These are phyloP conservation scores for Mycena floridula DNA, from an alignment of 768 basidiomycete genomes.

Conservation along the genomic window DNA sequence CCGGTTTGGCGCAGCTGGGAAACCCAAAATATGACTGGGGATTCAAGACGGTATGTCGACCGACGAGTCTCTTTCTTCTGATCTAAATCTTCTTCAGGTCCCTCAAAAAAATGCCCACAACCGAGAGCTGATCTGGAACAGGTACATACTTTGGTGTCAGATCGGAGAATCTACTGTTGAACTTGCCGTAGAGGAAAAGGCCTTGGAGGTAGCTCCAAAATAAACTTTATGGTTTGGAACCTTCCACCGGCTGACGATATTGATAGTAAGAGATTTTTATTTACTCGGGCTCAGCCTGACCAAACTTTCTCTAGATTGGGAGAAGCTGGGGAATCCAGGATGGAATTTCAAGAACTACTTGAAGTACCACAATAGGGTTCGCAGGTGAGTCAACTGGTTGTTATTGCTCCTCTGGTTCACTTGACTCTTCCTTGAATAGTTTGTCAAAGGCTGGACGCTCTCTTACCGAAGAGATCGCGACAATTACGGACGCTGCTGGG, in stretches of 20 bases:
- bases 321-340: conserved; percentile 45
- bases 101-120: not conserved
- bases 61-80: not conserved
- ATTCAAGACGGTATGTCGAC: not conserved
- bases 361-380: conserved; percentile 30
- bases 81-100: not conserved
- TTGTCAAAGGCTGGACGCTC: no score
- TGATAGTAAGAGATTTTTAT: not conserved
- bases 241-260: not conserved
- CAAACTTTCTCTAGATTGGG: conserved; percentile 24
- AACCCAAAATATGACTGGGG: not conserved
- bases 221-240: conserved; percentile 23
- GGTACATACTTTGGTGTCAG: not conserved
- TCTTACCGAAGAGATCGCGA: no score
- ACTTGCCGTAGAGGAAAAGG: conserved; percentile 46
- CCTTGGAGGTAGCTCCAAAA: conserved; percentile 44
- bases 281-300: not conserved
- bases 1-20: not conserved
- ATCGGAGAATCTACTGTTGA: not conserved
- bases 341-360: conserved; percentile 46
- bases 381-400: no score
- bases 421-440: no score
- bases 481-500: no score
- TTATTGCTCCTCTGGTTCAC: no score
- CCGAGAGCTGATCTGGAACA: not conserved